Evolutionary conservation across 2,329 filamentous ascomycete species (phyloP), one percentile per base, ranked within the genome.

Genomic region (Clonostachys rhizophaga): DNA sequence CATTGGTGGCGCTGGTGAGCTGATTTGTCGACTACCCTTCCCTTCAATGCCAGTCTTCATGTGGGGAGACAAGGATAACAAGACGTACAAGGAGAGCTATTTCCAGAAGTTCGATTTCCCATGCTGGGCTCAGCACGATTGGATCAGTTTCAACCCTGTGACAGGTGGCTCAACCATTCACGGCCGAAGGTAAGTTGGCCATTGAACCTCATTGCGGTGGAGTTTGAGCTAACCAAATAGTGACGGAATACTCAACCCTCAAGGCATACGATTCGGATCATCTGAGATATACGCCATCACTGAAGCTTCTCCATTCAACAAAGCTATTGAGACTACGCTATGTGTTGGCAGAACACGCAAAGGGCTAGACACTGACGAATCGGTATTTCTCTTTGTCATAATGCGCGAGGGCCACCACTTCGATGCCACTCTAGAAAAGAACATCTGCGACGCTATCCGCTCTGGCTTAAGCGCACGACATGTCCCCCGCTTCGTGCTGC

Each of bases 261-360:
- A 64, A 12, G 71, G 72, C 7, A 69, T 75, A 47, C 66, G 71
- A 24, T 75, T 75, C 46, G 72, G 72, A 17, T 66, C 60, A 11
- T 60, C 63, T 2, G 71, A 75, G 53, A 70, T 75, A 45, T 75
- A 76, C 57, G 60, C 64, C n/a, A 66, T 76, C 42, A 65, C 68
- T n/a, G 71, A 74, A 51, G 61, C 62, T 4, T 17, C 5, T 10
- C 24, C 16, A 17, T 59, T 66, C 2, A 55, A 61, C 2, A 39
- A 45, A 20, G 65, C 69, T 50, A 49, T 58, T 18, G 50, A 45
- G n/a, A 50, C 52, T 39, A 52, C 43, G 8, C 37, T 58, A n/a
- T 57, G 54, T 33, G 49, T 58, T 13, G 56, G 56, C n/a, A 47
- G 50, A 24, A 14, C n/a, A 41, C 44, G 50, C 11, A 46, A 51